Evolutionary conservation across 768 basidiomycete species (phyloP), one percentile per base, ranked within the genome.

Genomic region (Lentinula edodes): DNA sequence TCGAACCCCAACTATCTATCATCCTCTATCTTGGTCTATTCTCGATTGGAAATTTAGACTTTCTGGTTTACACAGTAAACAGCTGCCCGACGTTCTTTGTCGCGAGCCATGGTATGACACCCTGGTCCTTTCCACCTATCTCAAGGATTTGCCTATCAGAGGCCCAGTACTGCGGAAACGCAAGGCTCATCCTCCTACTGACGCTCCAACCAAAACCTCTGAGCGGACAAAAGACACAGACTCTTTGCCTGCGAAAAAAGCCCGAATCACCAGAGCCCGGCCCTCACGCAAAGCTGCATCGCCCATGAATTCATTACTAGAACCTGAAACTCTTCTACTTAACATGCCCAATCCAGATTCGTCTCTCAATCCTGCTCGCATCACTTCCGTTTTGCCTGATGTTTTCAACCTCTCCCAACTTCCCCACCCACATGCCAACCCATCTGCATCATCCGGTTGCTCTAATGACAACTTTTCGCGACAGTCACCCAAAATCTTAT

Each of bases 11-110:
- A 50, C 46, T 35, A 59, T 59, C 34, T 59, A 59, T 38, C 58
- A 59, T 45, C 58, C 58, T 50, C 41, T 59, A 35, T 46, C 48
- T 12, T 59, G 43, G 45, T 59, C 58, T 3, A 20, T 41, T 10
- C 46, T 51, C 16, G 58, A 59, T 35, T 59, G 58, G 45, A 46
- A 34, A 18, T 59, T 43, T 28, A 59, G 58, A 59, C 58, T 59
- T 13, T 50, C 20, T 36, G 58, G 58, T 13, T 15, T 59, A 41
- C 58, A 59, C 42, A 51, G n/a, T 23, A 59, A 59, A 35, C 58
- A 59, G 46, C n/a, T 59, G 15, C 45, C 58, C 38, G 16, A 48
- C 13, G 58, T 48, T 23, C 58, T 59, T 32, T 36, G 12, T 16
- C n/a, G 46, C 46, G 10, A 35, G 2, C 58, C 58, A 18, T 59